A percentile compares a stretch with the other conserved stretches of the same genome.
Conservation (phyloP, 306 rosid genomes). For the Cicer pinnatifidum region DNA sequence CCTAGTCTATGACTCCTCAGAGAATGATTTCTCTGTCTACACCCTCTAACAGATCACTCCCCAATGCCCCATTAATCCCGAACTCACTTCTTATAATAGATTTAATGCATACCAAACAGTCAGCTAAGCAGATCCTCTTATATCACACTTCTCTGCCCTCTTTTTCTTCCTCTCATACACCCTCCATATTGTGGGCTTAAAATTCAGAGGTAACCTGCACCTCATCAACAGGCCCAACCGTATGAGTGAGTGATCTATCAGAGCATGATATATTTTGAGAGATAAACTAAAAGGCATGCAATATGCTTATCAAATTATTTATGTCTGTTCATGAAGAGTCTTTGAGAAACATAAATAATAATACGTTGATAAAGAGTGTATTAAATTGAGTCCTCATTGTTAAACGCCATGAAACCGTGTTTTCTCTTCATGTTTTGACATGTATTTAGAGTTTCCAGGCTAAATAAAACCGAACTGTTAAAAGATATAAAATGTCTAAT, state of each 20-base stretch:
- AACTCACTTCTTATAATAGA: too few species aligned
- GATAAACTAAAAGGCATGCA: conserved; percentile 30
- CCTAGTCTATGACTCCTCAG: too few species aligned
- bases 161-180: too few species aligned
- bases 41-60: too few species aligned
- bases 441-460: neutral
- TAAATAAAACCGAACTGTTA: neutral
- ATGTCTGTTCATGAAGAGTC: conserved; percentile 9
- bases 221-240: too few species aligned
- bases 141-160: too few species aligned
- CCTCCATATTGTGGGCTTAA: too few species aligned
- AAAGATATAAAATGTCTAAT: neutral
- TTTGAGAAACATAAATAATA: conserved; percentile 14
- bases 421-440: neutral
- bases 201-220: too few species aligned
- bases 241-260: conserved; percentile 19
- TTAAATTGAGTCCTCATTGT: neutral
- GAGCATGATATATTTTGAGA: conserved; percentile 26
- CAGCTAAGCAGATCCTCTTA: too few species aligned
- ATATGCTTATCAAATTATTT: conserved; percentile 16
- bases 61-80: too few species aligned
- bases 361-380: neutral
- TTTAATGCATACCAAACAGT: too few species aligned
- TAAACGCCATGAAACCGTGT: neutral
- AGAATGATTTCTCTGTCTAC: too few species aligned